Conservation (phyloP, 331 rosid species). For the Rosa hybrid region DNA sequence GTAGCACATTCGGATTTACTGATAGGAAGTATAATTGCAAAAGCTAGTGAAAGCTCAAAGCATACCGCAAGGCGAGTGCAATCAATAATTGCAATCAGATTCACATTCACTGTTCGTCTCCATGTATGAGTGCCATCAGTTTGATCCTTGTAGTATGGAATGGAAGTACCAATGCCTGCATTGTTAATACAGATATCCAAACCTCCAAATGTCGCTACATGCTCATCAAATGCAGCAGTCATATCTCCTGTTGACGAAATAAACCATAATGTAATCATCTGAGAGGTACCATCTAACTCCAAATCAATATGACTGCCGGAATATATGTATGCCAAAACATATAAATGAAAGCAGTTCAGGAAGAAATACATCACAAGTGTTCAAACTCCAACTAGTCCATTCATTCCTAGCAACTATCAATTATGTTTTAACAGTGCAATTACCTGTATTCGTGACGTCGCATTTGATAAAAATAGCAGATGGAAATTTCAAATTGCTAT, state of each 20-base stretch:
- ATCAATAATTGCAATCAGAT: conserved; percentile 57
- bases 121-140: conserved; percentile 76
- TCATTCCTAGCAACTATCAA: not conserved
- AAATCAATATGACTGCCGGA: too few relatives aligned
- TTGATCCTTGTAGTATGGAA: conserved; percentile 58
- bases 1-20: not conserved
- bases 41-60: conserved; percentile 16
- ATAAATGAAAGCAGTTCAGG: too few relatives aligned
- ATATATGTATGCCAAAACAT: too few relatives aligned
- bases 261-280: not conserved
- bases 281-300: too few relatives aligned
- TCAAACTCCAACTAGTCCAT: too few relatives aligned
- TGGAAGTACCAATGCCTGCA: conserved; percentile 55
- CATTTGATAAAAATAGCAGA: conserved; percentile 64
- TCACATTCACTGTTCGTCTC: conserved; percentile 64
- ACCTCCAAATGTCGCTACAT: conserved; percentile 68
- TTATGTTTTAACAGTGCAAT: conserved; percentile 7
- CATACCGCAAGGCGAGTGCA: conserved; percentile 84
- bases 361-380: not conserved
- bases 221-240: conserved; percentile 75
- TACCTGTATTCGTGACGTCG: conserved; percentile 66
- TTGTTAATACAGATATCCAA: conserved; percentile 80
- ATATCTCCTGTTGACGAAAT: conserved; percentile 52
- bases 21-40: not conserved
- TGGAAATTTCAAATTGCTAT: conserved; percentile 56